phyloP scores from a whole-genome alignment of 495 filamentous ascomycete genomes.

The Lasiosphaeris hirsuta region DNA sequence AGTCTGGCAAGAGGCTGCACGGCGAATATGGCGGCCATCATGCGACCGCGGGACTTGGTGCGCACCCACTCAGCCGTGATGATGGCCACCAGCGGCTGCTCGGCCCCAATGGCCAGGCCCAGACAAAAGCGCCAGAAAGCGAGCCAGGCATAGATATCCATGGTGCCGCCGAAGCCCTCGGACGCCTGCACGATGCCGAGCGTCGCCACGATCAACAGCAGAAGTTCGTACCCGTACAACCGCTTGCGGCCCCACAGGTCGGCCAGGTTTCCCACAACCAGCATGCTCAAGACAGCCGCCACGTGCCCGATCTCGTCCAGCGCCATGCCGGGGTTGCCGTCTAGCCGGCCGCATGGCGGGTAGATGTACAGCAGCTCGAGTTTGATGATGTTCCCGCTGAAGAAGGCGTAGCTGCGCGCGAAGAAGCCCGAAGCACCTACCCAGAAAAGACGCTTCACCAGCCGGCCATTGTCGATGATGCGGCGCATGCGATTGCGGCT shows the following conservation, averaged over 20 bases:
- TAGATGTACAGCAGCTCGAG: slow-evolving; percentile 58
- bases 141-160: slow-evolving; percentile 52
- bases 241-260: slow-evolving; percentile 57
- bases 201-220: slow-evolving; percentile 49
- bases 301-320: slow-evolving; percentile 56
- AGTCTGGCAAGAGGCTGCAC: slow-evolving; percentile 62
- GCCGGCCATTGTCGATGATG: slow-evolving; percentile 20
- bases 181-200: slow-evolving; percentile 47
- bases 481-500: not conserved
- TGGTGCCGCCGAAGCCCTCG: slow-evolving; percentile 40
- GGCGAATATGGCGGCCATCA: slow-evolving; percentile 61
- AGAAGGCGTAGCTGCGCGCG: slow-evolving; percentile 44
- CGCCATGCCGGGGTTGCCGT: slow-evolving; percentile 18
- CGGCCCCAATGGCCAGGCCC: slow-evolving; percentile 46
- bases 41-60: slow-evolving; percentile 50
- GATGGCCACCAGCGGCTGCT: slow-evolving; percentile 40
- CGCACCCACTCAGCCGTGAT: slow-evolving; percentile 62
- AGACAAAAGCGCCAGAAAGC: slow-evolving; percentile 55
- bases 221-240: slow-evolving; percentile 60
- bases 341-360: slow-evolving; percentile 34
- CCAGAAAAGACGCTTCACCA: slow-evolving; percentile 26
- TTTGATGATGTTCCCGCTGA: slow-evolving; percentile 56
- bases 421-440: slow-evolving; percentile 54
- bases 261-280: slow-evolving; percentile 55
- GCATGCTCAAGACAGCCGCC: slow-evolving; percentile 54